Evolutionary conservation across 1,284 basidiomycete genomes (phyloP).

Genomic region (Sanghuangporus weigelae): DNA sequence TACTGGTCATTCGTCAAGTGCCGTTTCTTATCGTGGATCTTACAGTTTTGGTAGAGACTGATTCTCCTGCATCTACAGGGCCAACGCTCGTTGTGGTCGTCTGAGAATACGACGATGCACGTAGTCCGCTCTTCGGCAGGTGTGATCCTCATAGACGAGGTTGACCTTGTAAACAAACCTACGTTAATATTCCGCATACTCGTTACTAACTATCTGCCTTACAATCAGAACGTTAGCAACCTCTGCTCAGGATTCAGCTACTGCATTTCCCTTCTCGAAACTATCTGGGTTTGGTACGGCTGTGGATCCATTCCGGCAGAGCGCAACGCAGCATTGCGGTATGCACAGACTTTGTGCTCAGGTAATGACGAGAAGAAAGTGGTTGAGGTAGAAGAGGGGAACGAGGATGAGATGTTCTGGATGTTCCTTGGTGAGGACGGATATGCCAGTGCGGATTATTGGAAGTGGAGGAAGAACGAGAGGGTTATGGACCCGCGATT

Average conservation of each 20-base stretch:
- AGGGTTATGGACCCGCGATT: conserved; percentile 37
- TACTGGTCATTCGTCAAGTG: conserved; percentile 63
- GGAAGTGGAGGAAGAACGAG: conserved; percentile 56
- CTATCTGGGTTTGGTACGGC: conserved; percentile 75
- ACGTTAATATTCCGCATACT: too few relatives aligned
- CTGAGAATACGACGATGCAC: conserved; percentile 79
- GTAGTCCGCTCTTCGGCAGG: conserved; percentile 49
- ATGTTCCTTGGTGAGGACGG: conserved; percentile 69
- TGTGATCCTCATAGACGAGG: conserved; percentile 61
- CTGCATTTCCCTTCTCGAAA: conserved; percentile 62
- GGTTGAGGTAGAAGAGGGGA: conserved; percentile 58
- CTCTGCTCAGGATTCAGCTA: conserved; percentile 78
- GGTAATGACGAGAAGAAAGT: conserved; percentile 35
- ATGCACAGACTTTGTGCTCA: conserved; percentile 45
- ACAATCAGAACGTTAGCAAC: conserved; percentile 50
- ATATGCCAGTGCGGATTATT: conserved; percentile 73
- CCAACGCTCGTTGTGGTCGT: conserved; percentile 62
- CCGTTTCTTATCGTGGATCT: conserved; percentile 4
- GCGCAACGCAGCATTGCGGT: conserved; percentile 52
- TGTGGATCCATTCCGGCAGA: conserved; percentile 56
- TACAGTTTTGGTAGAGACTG: background rate
- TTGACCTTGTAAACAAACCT: too few relatives aligned
- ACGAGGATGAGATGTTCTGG: conserved; percentile 74
- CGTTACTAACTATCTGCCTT: background rate
- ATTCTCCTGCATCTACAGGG: conserved; percentile 40